These are phyloP conservation scores for Mollisia scopiformis DNA, from an alignment of 2,329 filamentous ascomycete species.

Conservation along the genomic window DNA sequence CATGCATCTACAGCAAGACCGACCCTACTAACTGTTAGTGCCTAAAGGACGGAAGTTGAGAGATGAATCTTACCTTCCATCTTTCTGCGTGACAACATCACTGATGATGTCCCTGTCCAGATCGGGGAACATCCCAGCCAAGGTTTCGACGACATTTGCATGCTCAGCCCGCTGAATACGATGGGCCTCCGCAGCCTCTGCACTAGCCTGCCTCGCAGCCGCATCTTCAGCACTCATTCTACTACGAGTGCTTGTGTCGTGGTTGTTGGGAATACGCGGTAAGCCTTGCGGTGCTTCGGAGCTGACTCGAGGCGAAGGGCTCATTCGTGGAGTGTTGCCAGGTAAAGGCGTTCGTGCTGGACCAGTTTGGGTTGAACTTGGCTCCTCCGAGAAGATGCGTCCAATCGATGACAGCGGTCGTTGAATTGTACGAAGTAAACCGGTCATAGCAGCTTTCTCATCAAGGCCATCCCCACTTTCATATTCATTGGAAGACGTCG, in stretches of 20 bases:
- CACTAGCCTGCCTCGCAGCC: slow-evolving; percentile 86
- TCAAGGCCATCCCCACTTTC: slow-evolving; percentile 58
- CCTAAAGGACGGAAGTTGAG: too few species aligned
- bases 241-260: slow-evolving; percentile 21
- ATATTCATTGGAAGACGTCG: slow-evolving; percentile 56
- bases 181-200: slow-evolving; percentile 85
- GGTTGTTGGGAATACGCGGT: slow-evolving; percentile 26
- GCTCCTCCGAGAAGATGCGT: slow-evolving; percentile 84
- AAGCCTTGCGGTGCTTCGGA: slow-evolving; percentile 27
- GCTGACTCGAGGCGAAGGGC: slow-evolving; percentile 32
- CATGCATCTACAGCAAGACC: slow-evolving; percentile 86
- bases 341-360: slow-evolving; percentile 49
- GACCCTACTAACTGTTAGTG: slow-evolving; percentile 66
- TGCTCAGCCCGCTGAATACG: slow-evolving; percentile 84
- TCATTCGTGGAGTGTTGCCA: slow-evolving; percentile 42
- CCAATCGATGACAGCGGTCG: slow-evolving; percentile 89
- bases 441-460: slow-evolving; percentile 80
- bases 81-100: slow-evolving; percentile 94
- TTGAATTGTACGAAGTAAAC: slow-evolving; percentile 87
- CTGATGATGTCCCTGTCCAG: slow-evolving; percentile 93
- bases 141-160: slow-evolving; percentile 86
- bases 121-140: slow-evolving; percentile 96
- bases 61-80: too few species aligned
- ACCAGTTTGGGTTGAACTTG: slow-evolving; percentile 31
- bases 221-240: slow-evolving; percentile 78